Percentiles rank a stretch among this genome's conserved stretches.
Conservation (phyloP, 2,329 filamentous ascomycete genomes). For the Xylaria sp. region DNA sequence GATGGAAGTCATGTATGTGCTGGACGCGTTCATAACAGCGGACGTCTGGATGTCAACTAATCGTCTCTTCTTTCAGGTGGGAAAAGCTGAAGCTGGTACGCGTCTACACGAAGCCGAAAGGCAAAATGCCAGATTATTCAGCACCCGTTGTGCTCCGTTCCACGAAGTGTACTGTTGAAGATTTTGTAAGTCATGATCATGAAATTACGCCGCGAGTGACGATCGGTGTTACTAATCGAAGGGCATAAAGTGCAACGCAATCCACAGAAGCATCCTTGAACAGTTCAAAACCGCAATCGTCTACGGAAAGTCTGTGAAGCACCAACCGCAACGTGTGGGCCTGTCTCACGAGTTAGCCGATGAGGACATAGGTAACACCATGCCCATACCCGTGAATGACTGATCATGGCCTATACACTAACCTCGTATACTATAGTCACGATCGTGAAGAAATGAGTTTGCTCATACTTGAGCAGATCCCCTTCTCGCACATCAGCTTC, state of each 20-base stretch:
- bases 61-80: conserved; percentile 67
- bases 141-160: conserved; percentile 89
- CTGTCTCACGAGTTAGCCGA: conserved; percentile 91
- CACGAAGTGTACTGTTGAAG: conserved; percentile 88
- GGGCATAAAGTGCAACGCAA: conserved; percentile 82
- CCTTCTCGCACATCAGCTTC: conserved; percentile 45
- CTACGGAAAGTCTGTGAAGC: conserved; percentile 97
- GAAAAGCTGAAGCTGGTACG: conserved; percentile 91
- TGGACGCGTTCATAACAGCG: conserved; percentile 19
- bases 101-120: conserved; percentile 98
- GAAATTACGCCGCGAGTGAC: conserved; percentile 36
- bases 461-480: conserved; percentile 35
- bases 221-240: conserved; percentile 54
- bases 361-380: conserved; percentile 86
- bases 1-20: conserved; percentile 84
- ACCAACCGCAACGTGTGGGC: conserved; percentile 96
- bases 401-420: conserved; percentile 41
- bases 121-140: conserved; percentile 90
- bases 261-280: conserved; percentile 95
- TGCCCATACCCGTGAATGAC: conserved; percentile 33
- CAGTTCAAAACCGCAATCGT: conserved; percentile 96
- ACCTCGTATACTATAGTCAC: conserved; percentile 60
- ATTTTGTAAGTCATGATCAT: conserved; percentile 78
- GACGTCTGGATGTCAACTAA: conserved; percentile 40
- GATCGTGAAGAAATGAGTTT: conserved; percentile 73